Percentiles rank a stretch among this genome's conserved stretches.
Evolutionary conservation across 2,329 filamentous ascomycete genomes (phyloP).

Genomic region (Curvularia sp.): DNA sequence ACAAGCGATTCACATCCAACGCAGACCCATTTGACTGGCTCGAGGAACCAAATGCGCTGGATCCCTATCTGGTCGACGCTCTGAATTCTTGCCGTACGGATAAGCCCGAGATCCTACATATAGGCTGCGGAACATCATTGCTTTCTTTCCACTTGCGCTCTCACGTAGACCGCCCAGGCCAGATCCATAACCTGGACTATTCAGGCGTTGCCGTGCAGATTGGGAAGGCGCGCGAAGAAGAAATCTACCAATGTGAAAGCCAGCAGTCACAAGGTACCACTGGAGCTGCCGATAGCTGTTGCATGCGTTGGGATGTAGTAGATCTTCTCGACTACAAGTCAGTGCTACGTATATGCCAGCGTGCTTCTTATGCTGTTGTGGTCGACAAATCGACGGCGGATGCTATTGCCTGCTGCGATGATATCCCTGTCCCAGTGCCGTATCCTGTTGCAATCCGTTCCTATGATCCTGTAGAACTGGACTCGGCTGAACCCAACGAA

Average conservation of each 20-base stretch:
- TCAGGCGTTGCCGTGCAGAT: conserved; percentile 46
- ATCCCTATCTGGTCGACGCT: conserved; percentile 37
- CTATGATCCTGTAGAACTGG: conserved; percentile 4
- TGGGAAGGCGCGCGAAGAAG: conserved; percentile 41
- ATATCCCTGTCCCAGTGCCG: conserved; percentile 40
- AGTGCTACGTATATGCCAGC: conserved; percentile 31
- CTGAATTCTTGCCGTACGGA: conserved; percentile 20
- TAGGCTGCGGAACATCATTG: conserved; percentile 50
- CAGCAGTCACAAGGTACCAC: neutral
- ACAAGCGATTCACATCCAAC: conserved; percentile 46
- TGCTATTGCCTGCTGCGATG: conserved; percentile 47
- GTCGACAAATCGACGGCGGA: conserved; percentile 52
- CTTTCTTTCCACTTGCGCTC: conserved; percentile 48
- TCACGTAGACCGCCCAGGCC: conserved; percentile 37
- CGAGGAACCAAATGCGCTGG: conserved; percentile 39
- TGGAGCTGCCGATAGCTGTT: neutral
- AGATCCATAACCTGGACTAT: conserved; percentile 51
- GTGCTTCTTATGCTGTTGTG: conserved; percentile 41
- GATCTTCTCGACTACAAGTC: conserved; percentile 48
- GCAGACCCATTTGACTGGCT: conserved; percentile 51
- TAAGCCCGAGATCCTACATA: conserved; percentile 43
- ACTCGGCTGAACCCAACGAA: conserved; percentile 16
- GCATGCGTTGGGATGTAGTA: conserved; percentile 44
- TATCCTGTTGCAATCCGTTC: conserved; percentile 33
- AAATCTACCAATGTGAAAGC: conserved; percentile 23